Evolutionary conservation across 148 eudicot genomes (phyloP).

Genomic region (Vaccinium macrocarpon): DNA sequence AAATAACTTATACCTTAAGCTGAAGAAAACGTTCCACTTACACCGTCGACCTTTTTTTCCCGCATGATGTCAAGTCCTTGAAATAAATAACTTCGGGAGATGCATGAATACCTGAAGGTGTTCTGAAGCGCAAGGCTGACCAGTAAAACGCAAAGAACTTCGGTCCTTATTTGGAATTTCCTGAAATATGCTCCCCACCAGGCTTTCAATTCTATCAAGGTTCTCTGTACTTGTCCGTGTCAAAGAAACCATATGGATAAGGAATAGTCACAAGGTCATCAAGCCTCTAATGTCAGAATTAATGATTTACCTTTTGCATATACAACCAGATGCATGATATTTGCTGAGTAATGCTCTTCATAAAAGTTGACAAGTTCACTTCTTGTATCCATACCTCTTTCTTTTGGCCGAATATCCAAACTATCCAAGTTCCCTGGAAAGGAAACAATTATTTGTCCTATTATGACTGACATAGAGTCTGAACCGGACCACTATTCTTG

Average conservation of each 20-base stretch:
- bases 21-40: background rate
- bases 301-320: background rate
- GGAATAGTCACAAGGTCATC: conserved; percentile 6
- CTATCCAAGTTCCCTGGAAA: background rate
- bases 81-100: background rate
- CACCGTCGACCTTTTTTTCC: background rate
- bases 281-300: background rate
- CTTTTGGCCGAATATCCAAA: background rate
- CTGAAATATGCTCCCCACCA: background rate
- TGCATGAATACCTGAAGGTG: conserved; percentile 3
- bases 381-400: conserved; percentile 3
- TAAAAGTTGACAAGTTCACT: background rate
- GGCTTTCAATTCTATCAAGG: conserved; percentile 8
- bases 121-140: background rate
- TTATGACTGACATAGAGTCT: background rate
- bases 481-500: background rate
- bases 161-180: background rate
- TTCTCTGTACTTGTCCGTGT: background rate
- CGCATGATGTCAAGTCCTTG: background rate
- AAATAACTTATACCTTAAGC: background rate
- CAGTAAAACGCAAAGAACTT: background rate
- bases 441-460: background rate
- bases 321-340: background rate
- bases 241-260: background rate
- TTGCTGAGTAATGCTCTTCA: background rate